Conservation (phyloP, 176 grass and related monocot species). For the Aegilops tauschii region DNA sequence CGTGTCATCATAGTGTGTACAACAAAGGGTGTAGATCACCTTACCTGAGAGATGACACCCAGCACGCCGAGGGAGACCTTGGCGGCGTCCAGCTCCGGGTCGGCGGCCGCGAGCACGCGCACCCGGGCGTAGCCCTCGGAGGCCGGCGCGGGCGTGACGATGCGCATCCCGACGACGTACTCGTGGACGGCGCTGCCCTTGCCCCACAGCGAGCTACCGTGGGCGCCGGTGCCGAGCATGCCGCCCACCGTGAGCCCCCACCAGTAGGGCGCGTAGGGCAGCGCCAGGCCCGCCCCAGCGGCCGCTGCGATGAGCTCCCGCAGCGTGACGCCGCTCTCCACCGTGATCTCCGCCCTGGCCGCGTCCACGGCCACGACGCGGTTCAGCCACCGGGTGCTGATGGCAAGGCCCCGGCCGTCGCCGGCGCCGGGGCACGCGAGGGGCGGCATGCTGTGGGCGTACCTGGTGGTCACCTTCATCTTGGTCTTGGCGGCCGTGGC, state of each 20-base stretch:
- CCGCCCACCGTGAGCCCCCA: slow-evolving; percentile 72
- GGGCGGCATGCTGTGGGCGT: slow-evolving; percentile 69
- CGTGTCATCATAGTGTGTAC: neutral
- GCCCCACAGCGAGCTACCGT: neutral
- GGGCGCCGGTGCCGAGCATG: slow-evolving; percentile 61
- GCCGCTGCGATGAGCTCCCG: slow-evolving; percentile 12
- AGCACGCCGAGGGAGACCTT: neutral
- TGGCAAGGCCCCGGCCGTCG: slow-evolving; percentile 34
- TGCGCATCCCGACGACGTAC: slow-evolving; percentile 20
- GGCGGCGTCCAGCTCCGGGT: slow-evolving; percentile 43
- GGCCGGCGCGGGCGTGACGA: slow-evolving; percentile 55
- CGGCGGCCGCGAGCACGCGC: slow-evolving; percentile 7
- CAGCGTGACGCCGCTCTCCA: slow-evolving; percentile 41
- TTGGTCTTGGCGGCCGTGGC: slow-evolving; percentile 32
- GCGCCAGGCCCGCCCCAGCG: slow-evolving; percentile 36
- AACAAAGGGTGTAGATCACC: neutral
- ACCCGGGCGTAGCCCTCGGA: slow-evolving; percentile 48
- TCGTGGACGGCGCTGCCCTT: neutral
- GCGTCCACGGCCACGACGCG: slow-evolving; percentile 35
- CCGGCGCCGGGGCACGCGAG: slow-evolving; percentile 57
- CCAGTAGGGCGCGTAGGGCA: slow-evolving; percentile 73
- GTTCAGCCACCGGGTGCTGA: slow-evolving; percentile 49
- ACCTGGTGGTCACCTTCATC: slow-evolving; percentile 53
- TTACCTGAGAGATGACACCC: slow-evolving; percentile 63
- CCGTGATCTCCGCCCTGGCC: neutral